Percentiles rank a stretch among this genome's conserved stretches.
These are phyloP conservation scores for Ceratobasidium sp. DNA, from an alignment of 1,284 basidiomycete species.

Conservation along the genomic window DNA sequence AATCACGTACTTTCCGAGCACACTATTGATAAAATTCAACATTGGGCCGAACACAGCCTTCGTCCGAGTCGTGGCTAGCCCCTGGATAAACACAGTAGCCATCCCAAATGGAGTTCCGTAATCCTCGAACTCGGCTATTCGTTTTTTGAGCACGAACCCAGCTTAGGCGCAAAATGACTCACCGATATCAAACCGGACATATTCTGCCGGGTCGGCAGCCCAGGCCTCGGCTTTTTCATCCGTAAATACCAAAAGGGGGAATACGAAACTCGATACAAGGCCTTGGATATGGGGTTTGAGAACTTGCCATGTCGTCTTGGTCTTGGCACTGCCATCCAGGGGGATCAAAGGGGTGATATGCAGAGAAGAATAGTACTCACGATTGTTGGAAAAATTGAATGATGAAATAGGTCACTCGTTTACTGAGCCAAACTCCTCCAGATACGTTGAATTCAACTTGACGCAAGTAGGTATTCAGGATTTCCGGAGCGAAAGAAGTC, in stretches of 20 bases:
- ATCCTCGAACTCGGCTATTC: conserved; percentile 77
- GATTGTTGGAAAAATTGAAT: conserved; percentile 85
- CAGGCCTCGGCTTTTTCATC: conserved; percentile 70
- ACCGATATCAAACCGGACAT: conserved; percentile 75
- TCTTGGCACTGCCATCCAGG: conserved; percentile 69
- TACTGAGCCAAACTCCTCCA: conserved; percentile 76
- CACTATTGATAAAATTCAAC: conserved; percentile 73
- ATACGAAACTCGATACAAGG: conserved; percentile 77
- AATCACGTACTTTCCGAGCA: conserved; percentile 66
- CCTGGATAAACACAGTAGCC: conserved; percentile 77
- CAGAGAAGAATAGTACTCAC: conserved; percentile 56
- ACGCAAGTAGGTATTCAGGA: conserved; percentile 76
- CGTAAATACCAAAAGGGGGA: conserved; percentile 84
- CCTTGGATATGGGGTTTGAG: conserved; percentile 81
- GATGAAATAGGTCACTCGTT: conserved; percentile 80
- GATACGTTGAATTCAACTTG: conserved; percentile 76
- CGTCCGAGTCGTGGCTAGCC: conserved; percentile 76
- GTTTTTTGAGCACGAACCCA: neutral
- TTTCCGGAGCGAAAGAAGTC: conserved; percentile 79
- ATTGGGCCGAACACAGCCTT: conserved; percentile 79
- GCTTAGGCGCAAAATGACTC: conserved; percentile 47
- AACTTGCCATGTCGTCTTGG: conserved; percentile 82
- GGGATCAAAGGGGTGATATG: neutral
- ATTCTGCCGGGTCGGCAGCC: conserved; percentile 80
- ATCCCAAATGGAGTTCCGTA: conserved; percentile 76